Evolutionary conservation across 108 stramenopile species (phyloP).

Genomic region (Nannochloropsis granulata): DNA sequence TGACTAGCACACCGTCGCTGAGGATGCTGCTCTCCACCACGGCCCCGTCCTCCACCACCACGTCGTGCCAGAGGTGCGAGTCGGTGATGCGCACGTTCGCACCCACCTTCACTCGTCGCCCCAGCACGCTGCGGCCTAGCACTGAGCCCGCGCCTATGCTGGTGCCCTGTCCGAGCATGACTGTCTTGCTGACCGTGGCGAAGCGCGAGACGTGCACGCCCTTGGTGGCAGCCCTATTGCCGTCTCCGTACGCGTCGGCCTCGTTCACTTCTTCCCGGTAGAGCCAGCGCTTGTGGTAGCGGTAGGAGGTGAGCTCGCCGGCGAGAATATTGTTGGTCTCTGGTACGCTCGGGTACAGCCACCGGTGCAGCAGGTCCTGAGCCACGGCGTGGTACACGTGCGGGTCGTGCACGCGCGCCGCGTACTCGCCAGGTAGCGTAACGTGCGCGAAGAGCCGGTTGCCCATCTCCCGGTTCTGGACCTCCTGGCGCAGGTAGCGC

Average conservation of each 20-base stretch:
- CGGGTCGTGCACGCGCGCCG: constrained; percentile 68
- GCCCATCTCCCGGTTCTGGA: constrained; percentile 85
- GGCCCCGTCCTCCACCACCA: constrained; percentile 52
- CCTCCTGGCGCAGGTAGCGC: constrained; percentile 70
- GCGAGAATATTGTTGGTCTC: constrained; percentile 38
- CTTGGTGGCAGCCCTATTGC: no score
- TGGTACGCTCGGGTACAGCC: constrained; percentile 83
- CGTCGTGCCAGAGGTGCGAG: constrained; percentile 68
- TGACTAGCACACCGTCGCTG: constrained; percentile 48
- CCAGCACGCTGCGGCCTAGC: constrained; percentile 46
- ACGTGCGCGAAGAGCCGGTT: constrained; percentile 71
- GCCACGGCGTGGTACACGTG: constrained; percentile 65
- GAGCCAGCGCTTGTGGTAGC: neutral
- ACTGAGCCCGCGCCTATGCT: constrained; percentile 23
- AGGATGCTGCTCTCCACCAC: constrained; percentile 49
- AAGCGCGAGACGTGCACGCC: constrained; percentile 1
- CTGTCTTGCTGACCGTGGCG: constrained; percentile 52
- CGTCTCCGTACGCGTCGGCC: neutral
- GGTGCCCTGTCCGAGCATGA: constrained; percentile 34
- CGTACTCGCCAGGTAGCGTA: constrained; percentile 45
- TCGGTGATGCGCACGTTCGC: constrained; percentile 40
- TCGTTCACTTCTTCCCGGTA: neutral
- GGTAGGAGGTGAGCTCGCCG: neutral
- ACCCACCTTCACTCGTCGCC: constrained; percentile 43
- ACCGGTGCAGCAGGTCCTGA: constrained; percentile 60